These are phyloP conservation scores for Globisporangium parvum DNA, from an alignment of 352 stramenopile genomes.

Conservation along the genomic window DNA sequence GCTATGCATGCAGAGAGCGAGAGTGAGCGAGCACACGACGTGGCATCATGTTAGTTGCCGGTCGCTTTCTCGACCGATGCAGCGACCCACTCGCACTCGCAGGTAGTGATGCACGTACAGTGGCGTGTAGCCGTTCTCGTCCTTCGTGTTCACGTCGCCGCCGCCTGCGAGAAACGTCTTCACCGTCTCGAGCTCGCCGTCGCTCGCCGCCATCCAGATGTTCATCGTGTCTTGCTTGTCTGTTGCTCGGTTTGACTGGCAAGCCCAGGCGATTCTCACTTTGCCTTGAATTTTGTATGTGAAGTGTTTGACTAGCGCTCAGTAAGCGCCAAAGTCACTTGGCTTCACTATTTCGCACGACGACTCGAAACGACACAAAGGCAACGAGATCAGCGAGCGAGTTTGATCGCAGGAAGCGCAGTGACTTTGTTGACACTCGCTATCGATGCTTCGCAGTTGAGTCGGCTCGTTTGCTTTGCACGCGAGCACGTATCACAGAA, in stretches of 20 bases:
- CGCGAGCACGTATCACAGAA: too few species aligned
- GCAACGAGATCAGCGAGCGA: too few species aligned
- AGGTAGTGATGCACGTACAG: slow-evolving; percentile 39
- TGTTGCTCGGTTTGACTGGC: slow-evolving; percentile 27
- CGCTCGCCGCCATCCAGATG: slow-evolving; percentile 57
- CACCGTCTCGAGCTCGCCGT: slow-evolving; percentile 51
- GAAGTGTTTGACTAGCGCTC: too few species aligned
- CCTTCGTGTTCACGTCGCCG: slow-evolving; percentile 43
- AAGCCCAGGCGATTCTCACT: not conserved
- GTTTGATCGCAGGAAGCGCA: too few species aligned
- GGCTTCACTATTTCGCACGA: too few species aligned
- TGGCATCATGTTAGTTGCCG: not conserved
- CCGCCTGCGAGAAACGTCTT: slow-evolving; percentile 37
- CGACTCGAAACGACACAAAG: too few species aligned
- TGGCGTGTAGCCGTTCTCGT: slow-evolving; percentile 65
- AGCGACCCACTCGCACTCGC: not conserved
- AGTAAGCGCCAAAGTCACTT: too few species aligned
- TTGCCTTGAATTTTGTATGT: too few species aligned
- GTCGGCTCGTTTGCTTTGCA: too few species aligned
- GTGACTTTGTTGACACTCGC: too few species aligned
- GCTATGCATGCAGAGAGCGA: slow-evolving; percentile 15
- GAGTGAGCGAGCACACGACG: not conserved
- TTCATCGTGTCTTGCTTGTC: slow-evolving; percentile 21
- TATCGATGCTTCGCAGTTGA: too few species aligned
- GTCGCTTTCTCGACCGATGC: not conserved